Evolutionary conservation across 495 filamentous ascomycete species (phyloP), one percentile per base, ranked within the genome.

Genomic region (Tuber indicum): DNA sequence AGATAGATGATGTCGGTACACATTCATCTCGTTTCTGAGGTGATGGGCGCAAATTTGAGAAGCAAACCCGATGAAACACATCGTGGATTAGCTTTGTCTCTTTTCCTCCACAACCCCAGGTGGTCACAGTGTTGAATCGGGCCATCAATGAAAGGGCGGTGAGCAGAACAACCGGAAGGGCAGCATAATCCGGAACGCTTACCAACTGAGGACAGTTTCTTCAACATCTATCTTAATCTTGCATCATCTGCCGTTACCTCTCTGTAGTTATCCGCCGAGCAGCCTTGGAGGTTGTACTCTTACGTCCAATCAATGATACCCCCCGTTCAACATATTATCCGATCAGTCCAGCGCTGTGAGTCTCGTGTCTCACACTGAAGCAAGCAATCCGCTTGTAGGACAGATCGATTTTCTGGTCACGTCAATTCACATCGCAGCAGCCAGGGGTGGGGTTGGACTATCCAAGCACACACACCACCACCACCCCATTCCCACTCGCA

Each of bases 351-450:
- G 77, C 1, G 58, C 79, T 49, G 73, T 47, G 62, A 80, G 78
- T 80, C 77, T 80, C 43, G 77, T 82, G 81, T 82, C 81, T 82
- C 81, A 82, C 81, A 66, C 81, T 82, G 76, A 79, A 74, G 80
- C 80, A 82, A 79, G 80, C 80, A 82, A 82, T 82, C 76, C 77
- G 81, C 74, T 80, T 81, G 80, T 82, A 73, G 80, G 80, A 81
- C 80, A 82, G 78, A 80, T 80, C 78, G 78, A 80, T 80, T 80
- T 80, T 80, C 78, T 80, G 78, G 81, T 82, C 81, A 82, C 80
- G 80, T 82, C 81, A 82, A 82, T 80, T 80, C 78, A 82, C 76
- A 82, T 82, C 79, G 79, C 80, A 82, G 75, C 74, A 79, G 74
- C 78, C 78, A 80, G 78, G 78, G 78, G 78, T 80, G 78, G 77